Evolutionary conservation across 495 filamentous ascomycete genomes (phyloP), one percentile per base, ranked within the genome.

Genomic region (Durotheca rogersii): DNA sequence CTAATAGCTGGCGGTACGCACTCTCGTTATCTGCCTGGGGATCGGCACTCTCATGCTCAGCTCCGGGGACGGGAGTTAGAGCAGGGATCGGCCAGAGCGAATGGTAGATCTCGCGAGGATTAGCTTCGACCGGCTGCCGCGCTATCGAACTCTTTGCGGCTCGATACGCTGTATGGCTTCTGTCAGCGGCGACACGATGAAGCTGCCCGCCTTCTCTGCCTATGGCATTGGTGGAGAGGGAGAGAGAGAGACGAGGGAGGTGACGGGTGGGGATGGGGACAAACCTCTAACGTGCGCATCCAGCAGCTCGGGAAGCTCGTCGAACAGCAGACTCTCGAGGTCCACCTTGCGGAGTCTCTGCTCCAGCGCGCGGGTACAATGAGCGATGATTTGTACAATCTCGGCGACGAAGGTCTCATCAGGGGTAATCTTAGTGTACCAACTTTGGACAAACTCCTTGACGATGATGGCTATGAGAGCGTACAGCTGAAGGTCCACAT

Each of bases 371-470:
- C 87, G 77, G 12, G 90, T 95, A 63, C 87, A 90, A 67, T 95
- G 90, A 37, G 90, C 93, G 50, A 96, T 86, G 42, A 95, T 83
- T 61, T 85, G 83, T 23, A 97, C 76, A 33, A 95, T 80, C 69
- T 96, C 94, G 58, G 86, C 81, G 41, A 91, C 83, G 55, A 98
- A 88, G 1, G 79, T 75, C 48, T 90, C 85, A 66, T 98, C 94
- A 3, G 90, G 80, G 1, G 92, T 97, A 64, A 98, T 89, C 61
- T 86, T 89, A 36, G 75, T 77, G 70, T 98, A 98, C 93, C 93
- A 98, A 44, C 83, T 86, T 47, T 89, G 82, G 15, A 97, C 86
- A 66, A 88, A 90, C 53, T 96, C 92, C 59, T 85, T 81, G 40
- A 95, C 78, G 51, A 97, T 81, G 45, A 96, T 84, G 25, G 93